phyloP scores from a whole-genome alignment of 2,329 filamentous ascomycete genomes.

The Colletotrichum tabaci region DNA sequence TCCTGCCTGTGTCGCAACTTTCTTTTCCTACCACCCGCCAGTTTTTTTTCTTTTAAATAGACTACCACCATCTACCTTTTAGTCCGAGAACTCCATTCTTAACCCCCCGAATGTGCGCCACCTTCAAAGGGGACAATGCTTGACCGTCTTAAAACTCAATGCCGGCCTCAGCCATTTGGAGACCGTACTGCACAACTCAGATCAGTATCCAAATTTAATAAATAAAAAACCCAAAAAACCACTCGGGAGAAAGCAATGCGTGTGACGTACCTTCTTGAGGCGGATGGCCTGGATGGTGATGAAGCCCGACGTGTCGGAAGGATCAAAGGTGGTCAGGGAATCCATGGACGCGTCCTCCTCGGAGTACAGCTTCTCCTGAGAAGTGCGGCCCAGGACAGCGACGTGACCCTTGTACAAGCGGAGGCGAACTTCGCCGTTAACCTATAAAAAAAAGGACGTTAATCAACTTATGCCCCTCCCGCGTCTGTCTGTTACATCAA shows the following conservation, averaged over 20 bases:
- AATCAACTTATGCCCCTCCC: too few relatives aligned
- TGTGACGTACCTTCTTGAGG: conserved; percentile 62
- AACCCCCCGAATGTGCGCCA: too few relatives aligned
- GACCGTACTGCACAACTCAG: conserved; percentile 56
- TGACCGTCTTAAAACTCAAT: conserved; percentile 12
- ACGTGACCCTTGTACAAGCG: conserved; percentile 59
- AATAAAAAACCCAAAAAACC: accelerated
- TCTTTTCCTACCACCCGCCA: too few relatives aligned
- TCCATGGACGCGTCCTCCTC: conserved; percentile 67
- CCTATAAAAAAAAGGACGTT: not conserved
- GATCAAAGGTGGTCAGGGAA: conserved; percentile 60
- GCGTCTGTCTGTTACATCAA: too few relatives aligned
- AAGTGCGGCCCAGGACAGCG: conserved; percentile 62
- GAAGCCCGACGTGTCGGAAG: conserved; percentile 64
- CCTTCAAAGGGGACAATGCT: too few relatives aligned
- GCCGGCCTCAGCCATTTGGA: conserved; percentile 56
- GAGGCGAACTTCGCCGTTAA: conserved; percentile 48
- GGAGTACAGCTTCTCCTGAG: conserved; percentile 65
- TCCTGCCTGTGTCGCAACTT: too few relatives aligned
- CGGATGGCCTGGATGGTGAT: conserved; percentile 80
- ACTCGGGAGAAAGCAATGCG: too few relatives aligned
- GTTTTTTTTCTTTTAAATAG: too few relatives aligned
- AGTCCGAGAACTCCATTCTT: too few relatives aligned
- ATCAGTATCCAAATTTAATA: not conserved
- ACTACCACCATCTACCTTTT: too few relatives aligned